Evolutionary conservation across 2,329 filamentous ascomycete species (phyloP).

Genomic region (Aureobasidium melanogenum): DNA sequence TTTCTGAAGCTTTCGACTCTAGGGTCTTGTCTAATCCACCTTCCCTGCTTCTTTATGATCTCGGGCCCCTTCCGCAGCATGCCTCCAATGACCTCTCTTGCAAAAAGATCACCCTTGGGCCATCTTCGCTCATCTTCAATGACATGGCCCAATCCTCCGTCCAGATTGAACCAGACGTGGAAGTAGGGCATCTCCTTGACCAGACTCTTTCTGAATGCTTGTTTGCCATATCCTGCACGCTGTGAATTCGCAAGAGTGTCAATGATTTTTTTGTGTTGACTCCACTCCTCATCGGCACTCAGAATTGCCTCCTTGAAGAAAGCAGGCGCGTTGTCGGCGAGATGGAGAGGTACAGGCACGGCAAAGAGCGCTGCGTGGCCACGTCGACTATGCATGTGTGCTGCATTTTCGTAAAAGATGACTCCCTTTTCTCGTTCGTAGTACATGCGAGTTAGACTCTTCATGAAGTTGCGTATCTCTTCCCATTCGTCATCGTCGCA

Average conservation of each 20-base stretch:
- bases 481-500: slow-evolving; percentile 99
- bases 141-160: slow-evolving; percentile 85
- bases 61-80: slow-evolving; percentile 80
- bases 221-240: slow-evolving; percentile 61
- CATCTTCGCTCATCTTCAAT: slow-evolving; percentile 79
- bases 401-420: slow-evolving; percentile 96
- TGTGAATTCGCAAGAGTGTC: slow-evolving; percentile 61
- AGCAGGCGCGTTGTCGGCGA: slow-evolving; percentile 85
- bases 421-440: slow-evolving; percentile 87
- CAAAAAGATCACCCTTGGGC: slow-evolving; percentile 89
- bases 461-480: slow-evolving; percentile 98
- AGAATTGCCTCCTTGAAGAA: slow-evolving; percentile 96
- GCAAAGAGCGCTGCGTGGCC: slow-evolving; percentile 78
- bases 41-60: slow-evolving; percentile 80
- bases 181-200: slow-evolving; percentile 98
- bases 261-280: slow-evolving; percentile 89
- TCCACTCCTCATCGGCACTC: slow-evolving; percentile 82
- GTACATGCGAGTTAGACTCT: slow-evolving; percentile 86
- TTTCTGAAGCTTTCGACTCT: slow-evolving; percentile 72
- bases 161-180: slow-evolving; percentile 88
- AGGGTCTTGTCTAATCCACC: slow-evolving; percentile 63
- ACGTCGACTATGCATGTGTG: slow-evolving; percentile 60
- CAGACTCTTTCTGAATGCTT: slow-evolving; percentile 72
- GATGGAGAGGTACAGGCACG: slow-evolving; percentile 78
- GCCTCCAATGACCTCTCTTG: slow-evolving; percentile 80